Evolutionary conservation across 768 basidiomycete genomes (phyloP), one percentile per base, ranked within the genome.

Genomic region (Daedaleopsis nitida): DNA sequence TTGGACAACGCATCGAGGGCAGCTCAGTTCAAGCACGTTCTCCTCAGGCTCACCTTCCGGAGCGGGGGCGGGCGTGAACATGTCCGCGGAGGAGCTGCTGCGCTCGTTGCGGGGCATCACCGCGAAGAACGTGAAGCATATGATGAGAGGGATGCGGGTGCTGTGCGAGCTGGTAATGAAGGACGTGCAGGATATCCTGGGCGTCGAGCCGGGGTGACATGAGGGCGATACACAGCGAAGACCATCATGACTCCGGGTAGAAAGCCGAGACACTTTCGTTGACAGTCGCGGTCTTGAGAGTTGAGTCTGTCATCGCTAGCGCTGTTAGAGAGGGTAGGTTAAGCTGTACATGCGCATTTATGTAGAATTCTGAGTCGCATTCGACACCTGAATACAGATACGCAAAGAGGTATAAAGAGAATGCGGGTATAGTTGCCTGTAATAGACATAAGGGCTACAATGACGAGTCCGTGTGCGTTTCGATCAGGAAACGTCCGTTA

Each of bases 11-110:
- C 75, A n/a, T 44, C 77, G 66, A 76, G 52, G 66, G 83, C 73
- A 43, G 72, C 79, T 0, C 80, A 98, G 73, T 87, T 91, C n/a
- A 97, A 97, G 68, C 84, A 98, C 38, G 93, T 92, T 27, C 82
- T 98, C 16, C 84, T 99, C 7, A 88, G 89, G 0, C 83, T 98
- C 27, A 81, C 91, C 8, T 98, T 98, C 72, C 97, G 83, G 87
- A 2, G 81, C 75, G 0, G 90, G 87, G 0, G 84, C 82, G 3
- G 89, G 87, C 0, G 79, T 91, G 51, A 92, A 93, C 69, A 77
- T 79, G 53, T 84, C 86, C 0, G 89, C 90, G 12, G 94, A 91
- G 69, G 96, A 98, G 66, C 80, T 98, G 48, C 68, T 98, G 45
- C 80, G 92, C 11, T 81, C 83, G 44, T 75, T 98, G 39, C 96